Evolutionary conservation across 202 grass and related monocot genomes (phyloP), one percentile per base, ranked within the genome.

Genomic region (Eragrostis tef): DNA sequence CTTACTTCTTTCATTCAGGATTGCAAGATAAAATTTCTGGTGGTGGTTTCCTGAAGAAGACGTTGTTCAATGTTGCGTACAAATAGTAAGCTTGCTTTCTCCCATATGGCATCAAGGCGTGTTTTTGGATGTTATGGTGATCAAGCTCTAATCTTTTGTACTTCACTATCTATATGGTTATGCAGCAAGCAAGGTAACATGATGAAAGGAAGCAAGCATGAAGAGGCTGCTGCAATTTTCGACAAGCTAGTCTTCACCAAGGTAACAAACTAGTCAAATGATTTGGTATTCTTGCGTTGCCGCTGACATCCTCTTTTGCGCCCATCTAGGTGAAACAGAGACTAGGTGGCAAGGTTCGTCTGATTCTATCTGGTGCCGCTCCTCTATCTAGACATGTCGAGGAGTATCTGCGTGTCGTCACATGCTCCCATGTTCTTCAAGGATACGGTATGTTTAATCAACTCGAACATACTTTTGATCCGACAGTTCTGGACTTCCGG

Each of bases 241-340:
- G 93, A 96, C 73, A 99, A 88, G 89, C 27, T 96, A 81, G 90
- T 96, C 82, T 99, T 99, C 76, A 96, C 77, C 73, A 96, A 96
- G 92, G 96, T 95, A 87, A 85, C n/a, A 21, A 39, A 84, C 79
- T 10, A 39, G 34, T 39, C 3, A 39, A 31, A 12, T 83, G 56
- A 48, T 73, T 27, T 43, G 9, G 71, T 53, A 50, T 74, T 16
- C 1, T 0, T 22, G 56, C 1, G 11, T 83, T 53, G 86, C 29
- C 50, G 51, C 52, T 64, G 64, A 75, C 4, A 78, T 87, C 5
- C n/a, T 59, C 24, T 71, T 69, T 12, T 84, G 14, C 82, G 61
- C 25, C 16, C 62, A 39, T 43, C 24, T 83, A 98, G 96, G 90
- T 98, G 72, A 95, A 93, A 88, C 76, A 68, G 77, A 85, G 88